Conservation (phyloP, 257 asterid genomes). For the Rhazya stricta region DNA sequence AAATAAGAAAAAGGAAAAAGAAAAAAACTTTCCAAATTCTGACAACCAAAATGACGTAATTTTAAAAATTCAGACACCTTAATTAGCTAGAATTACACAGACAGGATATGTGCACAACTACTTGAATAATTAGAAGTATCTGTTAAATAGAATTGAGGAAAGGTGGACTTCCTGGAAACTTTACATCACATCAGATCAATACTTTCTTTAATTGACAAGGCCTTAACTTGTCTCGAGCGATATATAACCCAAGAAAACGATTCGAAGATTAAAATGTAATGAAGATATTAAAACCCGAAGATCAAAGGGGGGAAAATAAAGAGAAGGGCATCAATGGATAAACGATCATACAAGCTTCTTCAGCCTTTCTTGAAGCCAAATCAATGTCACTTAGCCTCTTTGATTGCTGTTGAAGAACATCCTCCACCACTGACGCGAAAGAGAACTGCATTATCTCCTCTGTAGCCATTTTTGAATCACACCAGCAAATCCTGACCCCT, state of each 20-base stretch:
- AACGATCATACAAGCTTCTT: slow-evolving; percentile 65
- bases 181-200: background rate
- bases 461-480: slow-evolving; percentile 42
- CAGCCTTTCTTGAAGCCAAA: slow-evolving; percentile 68
- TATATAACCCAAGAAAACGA: background rate
- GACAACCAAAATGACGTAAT: background rate
- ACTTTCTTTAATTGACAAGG: background rate
- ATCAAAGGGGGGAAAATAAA: background rate
- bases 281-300: background rate
- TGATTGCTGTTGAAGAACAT: slow-evolving; percentile 65
- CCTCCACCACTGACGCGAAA: slow-evolving; percentile 57
- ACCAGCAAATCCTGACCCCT: slow-evolving; percentile 17
- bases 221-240: background rate
- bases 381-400: slow-evolving; percentile 52
- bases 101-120: background rate
- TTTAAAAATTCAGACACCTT: background rate
- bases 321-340: background rate
- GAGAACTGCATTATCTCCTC: slow-evolving; percentile 52
- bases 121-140: background rate
- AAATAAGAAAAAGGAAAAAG: background rate
- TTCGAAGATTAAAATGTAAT: background rate
- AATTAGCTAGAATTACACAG: background rate
- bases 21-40: background rate
- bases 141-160: background rate
- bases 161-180: background rate